Evolutionary conservation across 257 asterid genomes (phyloP).

Genomic region (Nicotiana knightiana): DNA sequence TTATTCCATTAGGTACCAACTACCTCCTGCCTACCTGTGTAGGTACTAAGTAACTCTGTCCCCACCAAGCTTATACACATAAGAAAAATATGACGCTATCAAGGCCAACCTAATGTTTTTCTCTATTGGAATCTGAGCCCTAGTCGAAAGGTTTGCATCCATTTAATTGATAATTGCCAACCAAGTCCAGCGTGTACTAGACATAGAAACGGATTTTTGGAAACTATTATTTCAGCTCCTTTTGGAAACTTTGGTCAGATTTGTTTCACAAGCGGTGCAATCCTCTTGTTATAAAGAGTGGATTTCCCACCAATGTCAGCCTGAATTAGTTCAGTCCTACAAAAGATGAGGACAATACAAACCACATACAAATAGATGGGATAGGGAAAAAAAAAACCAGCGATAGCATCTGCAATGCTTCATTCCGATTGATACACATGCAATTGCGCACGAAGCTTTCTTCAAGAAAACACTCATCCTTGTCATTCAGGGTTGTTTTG

Average conservation of each 20-base stretch:
- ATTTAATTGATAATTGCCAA: not conserved
- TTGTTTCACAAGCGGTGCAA: not conserved
- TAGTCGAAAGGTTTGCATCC: not conserved
- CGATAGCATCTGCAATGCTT: not conserved
- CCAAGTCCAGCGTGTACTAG: not conserved
- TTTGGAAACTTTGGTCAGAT: not conserved
- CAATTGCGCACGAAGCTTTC: not conserved
- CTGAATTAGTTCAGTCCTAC: not conserved
- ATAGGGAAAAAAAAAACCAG: not conserved
- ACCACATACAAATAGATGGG: not conserved
- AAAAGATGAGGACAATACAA: not conserved
- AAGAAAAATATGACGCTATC: no score
- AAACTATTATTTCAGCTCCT: not conserved
- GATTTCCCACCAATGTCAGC: not conserved
- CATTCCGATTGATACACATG: not conserved
- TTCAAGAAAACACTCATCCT: not conserved
- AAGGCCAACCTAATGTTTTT: no score
- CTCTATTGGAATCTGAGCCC: not conserved
- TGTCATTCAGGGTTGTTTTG: not conserved
- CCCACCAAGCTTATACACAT: not conserved
- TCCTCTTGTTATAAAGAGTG: not conserved
- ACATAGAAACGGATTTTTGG: not conserved
- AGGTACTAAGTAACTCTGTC: not conserved
- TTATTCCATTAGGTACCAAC: not conserved
- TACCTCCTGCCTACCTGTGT: not conserved